Evolutionary conservation across 805 yeast species (phyloP).

Genomic region (Myxozyma udenii): DNA sequence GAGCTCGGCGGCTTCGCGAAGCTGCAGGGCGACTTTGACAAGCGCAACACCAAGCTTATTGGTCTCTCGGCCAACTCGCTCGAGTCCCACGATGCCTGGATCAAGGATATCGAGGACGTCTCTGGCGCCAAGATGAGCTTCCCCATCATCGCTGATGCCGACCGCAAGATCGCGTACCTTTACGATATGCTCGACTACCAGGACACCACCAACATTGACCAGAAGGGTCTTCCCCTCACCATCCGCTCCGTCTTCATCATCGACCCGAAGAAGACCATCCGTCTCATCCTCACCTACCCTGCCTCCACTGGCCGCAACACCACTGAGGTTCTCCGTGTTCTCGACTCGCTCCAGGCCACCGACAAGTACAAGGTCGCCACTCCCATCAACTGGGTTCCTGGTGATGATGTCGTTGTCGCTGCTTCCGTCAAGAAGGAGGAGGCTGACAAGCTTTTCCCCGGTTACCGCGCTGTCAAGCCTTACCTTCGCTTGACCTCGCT

Average conservation of each 20-base stretch:
- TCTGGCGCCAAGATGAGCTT: conserved; percentile 72
- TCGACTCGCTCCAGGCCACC: conserved; percentile 76
- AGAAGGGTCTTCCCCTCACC: conserved; percentile 73
- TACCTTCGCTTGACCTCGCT: conserved; percentile 69
- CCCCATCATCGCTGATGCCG: conserved; percentile 88
- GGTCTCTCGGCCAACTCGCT: conserved; percentile 86
- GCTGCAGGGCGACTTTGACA: conserved; percentile 81
- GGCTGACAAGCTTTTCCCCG: conserved; percentile 82
- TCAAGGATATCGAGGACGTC: conserved; percentile 85
- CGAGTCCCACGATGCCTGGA: conserved; percentile 79
- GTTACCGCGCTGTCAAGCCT: conserved; percentile 85
- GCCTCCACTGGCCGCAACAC: conserved; percentile 94
- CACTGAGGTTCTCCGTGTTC: conserved; percentile 83
- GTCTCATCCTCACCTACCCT: conserved; percentile 84
- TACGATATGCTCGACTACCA: conserved; percentile 88
- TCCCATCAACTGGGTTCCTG: conserved; percentile 64
- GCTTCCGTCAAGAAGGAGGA: conserved; percentile 82
- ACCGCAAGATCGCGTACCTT: conserved; percentile 76
- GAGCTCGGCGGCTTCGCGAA: conserved; percentile 92
- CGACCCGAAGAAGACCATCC: conserved; percentile 85
- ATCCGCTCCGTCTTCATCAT: conserved; percentile 89
- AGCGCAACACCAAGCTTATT: conserved; percentile 81
- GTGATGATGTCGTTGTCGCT: conserved; percentile 91
- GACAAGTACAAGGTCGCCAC: conserved; percentile 83
- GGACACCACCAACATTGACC: conserved; percentile 65